Evolutionary conservation across 768 basidiomycete genomes (phyloP), one percentile per base, ranked within the genome.

Genomic region (Mycena filopes): DNA sequence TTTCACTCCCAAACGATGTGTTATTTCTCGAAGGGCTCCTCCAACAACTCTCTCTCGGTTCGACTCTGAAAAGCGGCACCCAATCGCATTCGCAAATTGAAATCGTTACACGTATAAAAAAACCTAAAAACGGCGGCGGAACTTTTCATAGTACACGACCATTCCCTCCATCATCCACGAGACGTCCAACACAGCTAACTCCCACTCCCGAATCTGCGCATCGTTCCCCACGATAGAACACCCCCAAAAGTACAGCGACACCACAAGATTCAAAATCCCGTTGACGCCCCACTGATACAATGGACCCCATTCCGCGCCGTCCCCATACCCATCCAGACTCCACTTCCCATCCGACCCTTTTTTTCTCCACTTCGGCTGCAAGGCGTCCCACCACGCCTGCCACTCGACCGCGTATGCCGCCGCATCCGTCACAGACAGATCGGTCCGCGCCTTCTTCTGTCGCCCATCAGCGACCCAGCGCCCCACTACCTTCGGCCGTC

Each of bases 101-200:
- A n/a, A n/a, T n/a, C n/a, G n/a, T n/a, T n/a, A 33, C 7, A 33
- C 33, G 12, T 33, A 33, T 6, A 12, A 7, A 33, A 7, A 33
- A 33, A 12, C 7, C 33, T 33, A 33, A 49, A 53, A 53, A 36
- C 36, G 36, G 21, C 50, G 36, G 4, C 42, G 42, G 40, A 53
- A 61, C 25, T 26, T 21, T 36, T 61, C 60, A n/a, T 61, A 61
- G 23, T 61, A 54, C 20, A 38, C 25, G n/a, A 50, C 60, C 50
- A 61, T 53, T 43, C 60, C 60, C 23, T 61, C 60, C 28, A 61
- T 29, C 50, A 61, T 43, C 60, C 60, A 61, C 11, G 25, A 28
- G 9, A 61, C 50, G 41, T 54, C 60, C 20, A 43, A 29, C 26
- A 23, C 25, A 16, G 50, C 50, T 33, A 41, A 15, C 33, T 29